Evolutionary conservation across 1,284 basidiomycete species (phyloP), one percentile per base, ranked within the genome.

Genomic region (Porodaedalea pini): DNA sequence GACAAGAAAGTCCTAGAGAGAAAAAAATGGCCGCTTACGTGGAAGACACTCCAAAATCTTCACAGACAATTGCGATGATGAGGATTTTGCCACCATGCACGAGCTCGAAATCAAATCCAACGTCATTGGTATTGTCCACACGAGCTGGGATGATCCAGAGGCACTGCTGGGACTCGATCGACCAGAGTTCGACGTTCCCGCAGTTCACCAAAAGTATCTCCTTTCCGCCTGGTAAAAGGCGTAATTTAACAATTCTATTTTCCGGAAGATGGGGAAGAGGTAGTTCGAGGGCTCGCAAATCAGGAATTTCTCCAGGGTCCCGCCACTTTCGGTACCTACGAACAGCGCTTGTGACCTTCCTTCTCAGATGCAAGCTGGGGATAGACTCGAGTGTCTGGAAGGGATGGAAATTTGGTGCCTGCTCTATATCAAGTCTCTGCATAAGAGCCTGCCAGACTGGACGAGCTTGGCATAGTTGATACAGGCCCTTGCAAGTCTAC

Each of bases 91-190:
- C 41, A 36, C 37, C 21, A n/a, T 34, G n/a, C 27, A 44, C 15
- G 19, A 54, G 21, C 10, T 54, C 53, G 23, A 29, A 54, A 32
- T 54, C 41, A 25, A 54, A 54, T 15, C 39, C 40, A n/a, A 47
- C 29, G 27, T 21, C 29, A n/a, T 32, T 41, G 27, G 31, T 36
- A 10, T 51, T 29, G 13, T 37, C 34, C 15, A 5, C 49, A 10
- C 23, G 37, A 4, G 32, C 31, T 13, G 49, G 8, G 15, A 40
- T 37, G 23, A 8, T 21, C 49, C 49, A 51, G 7, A 51, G 49
- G 5, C 32, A 13, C n/a, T 51, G 4, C 21, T 6, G 10, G 7
- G 34, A 21, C 23, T 40, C 49, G 19, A 51, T 51, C 19, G 31
- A 21, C 49, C 49, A 51, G n/a, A 51, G 32, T 40, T 51, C 34